Base-by-base conservation (phyloP, 148 eudicot species). In the Selenicereus undatus region DNA sequence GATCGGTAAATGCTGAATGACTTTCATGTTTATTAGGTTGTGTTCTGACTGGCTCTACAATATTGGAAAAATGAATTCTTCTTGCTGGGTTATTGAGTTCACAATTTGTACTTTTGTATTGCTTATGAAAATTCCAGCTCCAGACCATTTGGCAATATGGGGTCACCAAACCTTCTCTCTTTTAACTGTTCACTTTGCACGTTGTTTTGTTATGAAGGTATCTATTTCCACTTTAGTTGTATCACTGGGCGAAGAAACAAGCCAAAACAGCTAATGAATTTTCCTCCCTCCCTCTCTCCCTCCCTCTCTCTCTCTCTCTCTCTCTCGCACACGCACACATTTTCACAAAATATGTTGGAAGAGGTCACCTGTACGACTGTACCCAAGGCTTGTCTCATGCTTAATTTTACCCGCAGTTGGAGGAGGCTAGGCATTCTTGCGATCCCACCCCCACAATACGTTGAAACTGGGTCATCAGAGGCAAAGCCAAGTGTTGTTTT, bases 371-470 rank as follows among this genome's bases (percentile, higher is more conserved):
- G n/a, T n/a, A n/a, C n/a, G n/a, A n/a, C 39, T 17, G 56, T 9
- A 51, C 56, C 56, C 11, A 8, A 12, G 16, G 26, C 36, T 62
- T 62, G 1, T 32, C 21, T 56, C n/a, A 54, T 79, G 4, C 52
- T 58, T 8, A 3, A 32, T 60, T 45, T 75, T 17, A 8, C 21
- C 20, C 71, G 76, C 88, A 91, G 91, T 71, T 91, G 81, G 94
- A 91, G 89, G 90, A 83, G 75, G 48, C 83, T 32, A 85, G 64
- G 24, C 88, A 84, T 39, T 84, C 79, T 32, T 91, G 91, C 52
- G 94, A 91, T 68, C 94, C 94, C 14, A 91, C 87, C 81, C 92
- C 92, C 11, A 86, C 88, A 3, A 62, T 85, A 90, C 71, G 81
- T 73, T 56, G 88, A 86, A 26, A 73, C 77, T 30, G 35, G 79